These are phyloP conservation scores for Acacia concinna DNA, from an alignment of 331 rosid species.

Conservation along the genomic window DNA sequence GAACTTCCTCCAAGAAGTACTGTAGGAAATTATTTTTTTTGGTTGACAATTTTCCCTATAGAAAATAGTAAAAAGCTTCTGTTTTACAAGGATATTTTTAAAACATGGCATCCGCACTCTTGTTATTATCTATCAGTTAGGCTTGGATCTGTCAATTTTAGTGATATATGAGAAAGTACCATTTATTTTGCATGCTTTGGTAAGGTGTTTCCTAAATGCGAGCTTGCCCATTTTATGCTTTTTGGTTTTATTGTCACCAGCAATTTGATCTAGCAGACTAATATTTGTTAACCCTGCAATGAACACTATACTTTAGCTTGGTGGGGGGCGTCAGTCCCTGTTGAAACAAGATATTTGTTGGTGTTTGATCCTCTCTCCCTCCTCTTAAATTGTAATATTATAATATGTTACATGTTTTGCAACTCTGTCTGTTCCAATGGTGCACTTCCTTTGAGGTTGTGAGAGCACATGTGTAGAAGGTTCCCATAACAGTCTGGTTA, in stretches of 20 bases:
- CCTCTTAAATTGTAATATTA: not conserved
- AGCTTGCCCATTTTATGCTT: not conserved
- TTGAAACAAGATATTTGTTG: not conserved
- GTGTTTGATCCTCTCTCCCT: not conserved
- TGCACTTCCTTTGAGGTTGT: not conserved
- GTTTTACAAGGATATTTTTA: not conserved
- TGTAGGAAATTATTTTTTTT: constrained; percentile 6
- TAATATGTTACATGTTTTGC: not conserved
- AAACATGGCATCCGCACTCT: not conserved
- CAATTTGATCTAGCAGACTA: not conserved
- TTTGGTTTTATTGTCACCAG: constrained; percentile 3
- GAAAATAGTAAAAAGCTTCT: not conserved
- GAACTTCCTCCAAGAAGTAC: constrained; percentile 6
- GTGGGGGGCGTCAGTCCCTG: not conserved
- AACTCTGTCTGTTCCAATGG: not conserved
- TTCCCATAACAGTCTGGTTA: not conserved
- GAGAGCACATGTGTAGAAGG: constrained; percentile 5
- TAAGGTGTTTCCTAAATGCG: not conserved
- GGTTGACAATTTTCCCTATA: not conserved
- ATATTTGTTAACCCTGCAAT: not conserved
- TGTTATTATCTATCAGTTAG: not conserved
- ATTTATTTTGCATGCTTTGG: not conserved
- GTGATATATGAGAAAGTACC: not conserved
- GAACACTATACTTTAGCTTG: not conserved
- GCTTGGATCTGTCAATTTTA: not conserved